Percentiles rank a stretch among this genome's conserved stretches.
These are phyloP conservation scores for Aspergillus mulundensis DNA, from an alignment of 495 filamentous ascomycete species.

Conservation along the genomic window DNA sequence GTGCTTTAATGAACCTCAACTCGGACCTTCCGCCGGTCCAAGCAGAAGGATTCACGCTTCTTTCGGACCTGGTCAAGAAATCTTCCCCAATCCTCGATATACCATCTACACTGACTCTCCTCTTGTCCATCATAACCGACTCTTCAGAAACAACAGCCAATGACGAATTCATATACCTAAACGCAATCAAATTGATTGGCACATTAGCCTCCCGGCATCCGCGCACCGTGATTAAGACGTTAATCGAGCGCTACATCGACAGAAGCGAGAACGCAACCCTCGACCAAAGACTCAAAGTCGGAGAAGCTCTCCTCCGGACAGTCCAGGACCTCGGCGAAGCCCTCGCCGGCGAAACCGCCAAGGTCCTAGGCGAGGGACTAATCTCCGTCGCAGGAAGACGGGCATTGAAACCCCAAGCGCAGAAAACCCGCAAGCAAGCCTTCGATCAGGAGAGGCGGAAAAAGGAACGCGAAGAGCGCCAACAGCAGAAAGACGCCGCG, in stretches of 20 bases:
- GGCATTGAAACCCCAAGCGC: constrained; percentile 49
- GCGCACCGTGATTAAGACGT: constrained; percentile 57
- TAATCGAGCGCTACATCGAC: constrained; percentile 69
- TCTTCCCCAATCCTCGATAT: constrained; percentile 67
- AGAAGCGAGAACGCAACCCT: constrained; percentile 51
- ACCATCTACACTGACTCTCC: constrained; percentile 59
- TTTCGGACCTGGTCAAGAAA: constrained; percentile 59
- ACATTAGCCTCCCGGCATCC: constrained; percentile 64
- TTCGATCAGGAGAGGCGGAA: constrained; percentile 42
- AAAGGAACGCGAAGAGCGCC: constrained; percentile 41
- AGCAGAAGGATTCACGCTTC: constrained; percentile 69
- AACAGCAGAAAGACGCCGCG: constrained; percentile 21
- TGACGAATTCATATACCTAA: constrained; percentile 74
- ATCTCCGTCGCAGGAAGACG: constrained; percentile 65
- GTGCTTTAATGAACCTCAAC: constrained; percentile 70
- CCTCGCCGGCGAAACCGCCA: constrained; percentile 54
- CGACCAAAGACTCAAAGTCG: constrained; percentile 67
- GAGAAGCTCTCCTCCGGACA: constrained; percentile 67
- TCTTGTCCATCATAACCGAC: constrained; percentile 63
- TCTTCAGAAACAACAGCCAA: constrained; percentile 30
- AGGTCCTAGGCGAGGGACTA: constrained; percentile 56
- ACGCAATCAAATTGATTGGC: constrained; percentile 63
- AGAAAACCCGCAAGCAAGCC: constrained; percentile 49
- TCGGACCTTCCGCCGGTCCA: constrained; percentile 73
- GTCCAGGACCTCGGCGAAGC: constrained; percentile 62